Evolutionary conservation across 2,329 filamentous ascomycete genomes (phyloP).

Genomic region (Aspergillus quadricinctus): DNA sequence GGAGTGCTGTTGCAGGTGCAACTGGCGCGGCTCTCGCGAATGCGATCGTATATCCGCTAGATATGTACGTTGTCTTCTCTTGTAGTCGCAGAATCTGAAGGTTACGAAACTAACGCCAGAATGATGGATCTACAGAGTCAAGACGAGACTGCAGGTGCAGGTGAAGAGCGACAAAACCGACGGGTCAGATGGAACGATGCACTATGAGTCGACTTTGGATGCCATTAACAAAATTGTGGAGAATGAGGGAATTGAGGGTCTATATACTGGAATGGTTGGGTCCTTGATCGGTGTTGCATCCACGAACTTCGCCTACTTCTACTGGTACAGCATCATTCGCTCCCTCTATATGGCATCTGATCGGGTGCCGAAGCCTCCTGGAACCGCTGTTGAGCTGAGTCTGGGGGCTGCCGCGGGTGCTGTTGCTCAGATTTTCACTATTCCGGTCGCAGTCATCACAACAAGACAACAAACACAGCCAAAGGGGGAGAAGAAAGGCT

Average conservation of each 20-base stretch:
- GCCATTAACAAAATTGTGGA: constrained; percentile 79
- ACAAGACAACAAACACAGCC: constrained; percentile 92
- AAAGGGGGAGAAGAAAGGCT: constrained; percentile 76
- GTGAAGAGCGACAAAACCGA: constrained; percentile 60
- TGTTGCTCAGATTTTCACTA: constrained; percentile 90
- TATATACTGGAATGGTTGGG: constrained; percentile 86
- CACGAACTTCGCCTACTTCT: constrained; percentile 99
- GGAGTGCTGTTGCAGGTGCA: constrained; percentile 84
- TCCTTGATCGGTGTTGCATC: constrained; percentile 88
- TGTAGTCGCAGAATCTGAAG: background rate
- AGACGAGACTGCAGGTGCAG: constrained; percentile 94
- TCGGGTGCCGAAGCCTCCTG: constrained; percentile 60
- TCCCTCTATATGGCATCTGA: constrained; percentile 65
- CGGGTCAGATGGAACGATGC: constrained; percentile 51
- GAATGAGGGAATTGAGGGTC: constrained; percentile 72
- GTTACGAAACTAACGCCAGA: constrained; percentile 11
- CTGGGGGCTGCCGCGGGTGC: constrained; percentile 86
- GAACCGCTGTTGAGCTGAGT: constrained; percentile 75
- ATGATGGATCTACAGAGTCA: constrained; percentile 61
- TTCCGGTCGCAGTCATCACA: constrained; percentile 91
- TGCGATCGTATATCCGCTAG: constrained; percentile 89
- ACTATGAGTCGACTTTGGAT: constrained; percentile 85
- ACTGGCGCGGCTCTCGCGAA: constrained; percentile 93
- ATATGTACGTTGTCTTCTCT: constrained; percentile 65
- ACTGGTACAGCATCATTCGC: constrained; percentile 92